Percentiles rank a stretch among this genome's conserved stretches.
phyloP scores from a whole-genome alignment of 75 land plant species.

The Larix kaempferi region DNA sequence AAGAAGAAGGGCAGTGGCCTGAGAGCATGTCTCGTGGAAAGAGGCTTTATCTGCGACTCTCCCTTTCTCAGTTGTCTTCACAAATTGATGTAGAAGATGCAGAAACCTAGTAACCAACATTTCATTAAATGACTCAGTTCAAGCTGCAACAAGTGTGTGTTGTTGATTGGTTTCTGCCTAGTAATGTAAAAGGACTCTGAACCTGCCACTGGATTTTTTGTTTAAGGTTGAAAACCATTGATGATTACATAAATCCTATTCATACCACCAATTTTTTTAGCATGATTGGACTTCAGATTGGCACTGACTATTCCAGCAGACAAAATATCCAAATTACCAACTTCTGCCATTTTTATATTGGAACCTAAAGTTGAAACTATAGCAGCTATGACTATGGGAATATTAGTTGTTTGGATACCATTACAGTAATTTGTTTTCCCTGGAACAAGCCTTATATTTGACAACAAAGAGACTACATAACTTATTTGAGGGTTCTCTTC shows the following conservation, averaged over 20 bases:
- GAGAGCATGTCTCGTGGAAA: too few relatives aligned
- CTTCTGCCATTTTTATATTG: conserved; percentile 38
- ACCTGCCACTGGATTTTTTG: conserved; percentile 14
- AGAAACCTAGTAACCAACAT: too few relatives aligned
- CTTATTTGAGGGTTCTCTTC: conserved; percentile 70
- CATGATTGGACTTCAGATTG: conserved; percentile 79
- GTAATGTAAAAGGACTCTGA: neutral
- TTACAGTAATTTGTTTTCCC: conserved; percentile 57
- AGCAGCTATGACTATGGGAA: conserved; percentile 83
- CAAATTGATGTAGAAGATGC: too few relatives aligned
- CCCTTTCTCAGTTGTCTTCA: too few relatives aligned
- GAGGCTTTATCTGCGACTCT: too few relatives aligned
- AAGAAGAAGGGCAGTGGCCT: too few relatives aligned
- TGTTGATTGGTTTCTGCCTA: too few relatives aligned
- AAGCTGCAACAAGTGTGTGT: too few relatives aligned
- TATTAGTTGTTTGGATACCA: conserved; percentile 46
- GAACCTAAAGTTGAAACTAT: conserved; percentile 93
- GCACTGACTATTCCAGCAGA: conserved; percentile 86
- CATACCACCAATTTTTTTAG: conserved; percentile 91
- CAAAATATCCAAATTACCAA: conserved; percentile 70
- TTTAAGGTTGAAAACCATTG: conserved; percentile 47
- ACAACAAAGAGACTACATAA: conserved; percentile 73
- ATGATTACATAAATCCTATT: conserved; percentile 70
- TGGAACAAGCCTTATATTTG: conserved; percentile 70
- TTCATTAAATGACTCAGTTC: too few relatives aligned